phyloP scores from a whole-genome alignment of 768 basidiomycete species.

The Termitomyces sp. region DNA sequence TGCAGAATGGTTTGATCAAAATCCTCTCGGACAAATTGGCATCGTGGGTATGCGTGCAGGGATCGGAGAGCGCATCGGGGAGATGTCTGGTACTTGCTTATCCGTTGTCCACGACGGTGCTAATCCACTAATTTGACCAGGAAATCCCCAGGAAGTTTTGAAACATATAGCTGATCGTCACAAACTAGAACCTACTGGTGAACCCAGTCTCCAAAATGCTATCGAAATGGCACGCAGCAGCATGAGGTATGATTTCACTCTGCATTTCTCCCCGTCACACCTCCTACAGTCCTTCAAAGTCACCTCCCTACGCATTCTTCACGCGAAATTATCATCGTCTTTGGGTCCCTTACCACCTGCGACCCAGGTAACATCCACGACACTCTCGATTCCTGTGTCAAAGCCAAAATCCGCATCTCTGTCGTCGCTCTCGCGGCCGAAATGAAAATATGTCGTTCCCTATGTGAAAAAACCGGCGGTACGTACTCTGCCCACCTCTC shows the following conservation, averaged over 20 bases:
- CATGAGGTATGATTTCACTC: conserved; percentile 65
- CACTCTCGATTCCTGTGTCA: conserved; percentile 81
- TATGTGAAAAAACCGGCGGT: conserved; percentile 93
- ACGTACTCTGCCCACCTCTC: conserved; percentile 20
- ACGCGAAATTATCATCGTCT: conserved; percentile 90
- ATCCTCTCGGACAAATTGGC: conserved; percentile 95
- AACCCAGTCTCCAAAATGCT: conserved; percentile 95
- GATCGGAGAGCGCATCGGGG: conserved; percentile 83
- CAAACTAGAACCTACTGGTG: conserved; percentile 85
- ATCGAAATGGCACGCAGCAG: conserved; percentile 95
- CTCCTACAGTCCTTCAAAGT: conserved; percentile 37
- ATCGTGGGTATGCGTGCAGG: conserved; percentile 92
- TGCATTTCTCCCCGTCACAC: not conserved
- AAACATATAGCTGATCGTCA: conserved; percentile 81
- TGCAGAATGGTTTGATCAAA: conserved; percentile 98
- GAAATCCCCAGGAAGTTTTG: conserved; percentile 96
- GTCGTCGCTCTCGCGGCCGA: conserved; percentile 95
- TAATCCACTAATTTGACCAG: conserved; percentile 34
- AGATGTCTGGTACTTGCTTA: conserved; percentile 77
- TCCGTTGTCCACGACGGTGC: not conserved
- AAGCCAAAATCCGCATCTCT: conserved; percentile 84
- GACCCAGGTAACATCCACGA: conserved; percentile 97
- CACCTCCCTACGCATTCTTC: conserved; percentile 98
- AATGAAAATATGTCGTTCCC: conserved; percentile 94
- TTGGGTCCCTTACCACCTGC: conserved; percentile 93